phyloP scores from a whole-genome alignment of 2,329 filamentous ascomycete genomes.

The Nothophaeocryptopus gaeumannii region DNA sequence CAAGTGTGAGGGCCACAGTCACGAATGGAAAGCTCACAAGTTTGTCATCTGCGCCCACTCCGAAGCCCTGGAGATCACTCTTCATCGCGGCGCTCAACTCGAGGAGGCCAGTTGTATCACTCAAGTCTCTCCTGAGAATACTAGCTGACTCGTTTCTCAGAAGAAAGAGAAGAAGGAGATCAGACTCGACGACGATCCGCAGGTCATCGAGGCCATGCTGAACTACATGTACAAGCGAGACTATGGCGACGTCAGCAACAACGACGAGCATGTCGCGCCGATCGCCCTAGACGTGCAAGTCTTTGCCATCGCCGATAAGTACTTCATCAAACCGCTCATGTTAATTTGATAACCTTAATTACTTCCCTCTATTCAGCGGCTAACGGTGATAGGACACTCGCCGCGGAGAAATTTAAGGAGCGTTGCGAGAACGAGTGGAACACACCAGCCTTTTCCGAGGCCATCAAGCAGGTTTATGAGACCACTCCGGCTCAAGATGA shows the following conservation, averaged over 20 bases:
- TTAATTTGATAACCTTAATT: too few relatives aligned
- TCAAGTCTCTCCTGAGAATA: too few relatives aligned
- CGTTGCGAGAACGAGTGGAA: neutral
- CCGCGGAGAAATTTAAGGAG: conserved; percentile 31
- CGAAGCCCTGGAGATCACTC: too few relatives aligned
- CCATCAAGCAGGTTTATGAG: conserved; percentile 3
- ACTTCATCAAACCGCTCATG: neutral
- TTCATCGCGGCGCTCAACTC: too few relatives aligned
- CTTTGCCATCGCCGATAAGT: neutral
- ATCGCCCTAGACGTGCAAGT: neutral
- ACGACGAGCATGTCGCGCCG: neutral
- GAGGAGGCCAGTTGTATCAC: too few relatives aligned
- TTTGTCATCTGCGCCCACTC: too few relatives aligned
- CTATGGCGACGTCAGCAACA: neutral
- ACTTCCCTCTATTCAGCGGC: too few relatives aligned
- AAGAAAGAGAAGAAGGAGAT: too few relatives aligned
- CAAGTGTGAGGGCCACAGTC: too few relatives aligned
- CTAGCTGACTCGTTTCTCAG: too few relatives aligned
- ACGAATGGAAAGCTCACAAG: too few relatives aligned
- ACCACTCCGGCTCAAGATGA: neutral
- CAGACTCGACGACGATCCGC: neutral
- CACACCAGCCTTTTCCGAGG: conserved; percentile 1
- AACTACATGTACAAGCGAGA: neutral
- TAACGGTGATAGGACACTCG: conserved; percentile 18
- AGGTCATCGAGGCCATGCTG: conserved; percentile 3